These are phyloP conservation scores for Magnusiomyces sp. DNA, from an alignment of 1,139 yeast species.

Conservation along the genomic window DNA sequence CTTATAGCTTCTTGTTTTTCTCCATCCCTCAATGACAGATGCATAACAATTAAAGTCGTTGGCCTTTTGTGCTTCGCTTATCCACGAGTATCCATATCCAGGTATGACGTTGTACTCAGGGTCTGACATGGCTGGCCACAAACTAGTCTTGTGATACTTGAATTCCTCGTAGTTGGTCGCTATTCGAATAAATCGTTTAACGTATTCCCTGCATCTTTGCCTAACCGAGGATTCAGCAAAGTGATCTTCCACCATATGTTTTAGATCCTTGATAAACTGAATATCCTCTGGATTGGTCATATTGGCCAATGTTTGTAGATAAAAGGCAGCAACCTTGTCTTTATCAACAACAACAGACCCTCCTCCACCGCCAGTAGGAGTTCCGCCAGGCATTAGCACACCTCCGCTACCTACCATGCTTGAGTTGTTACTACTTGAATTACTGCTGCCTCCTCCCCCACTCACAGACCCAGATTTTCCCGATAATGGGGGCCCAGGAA, in stretches of 20 bases:
- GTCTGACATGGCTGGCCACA: slow-evolving; percentile 26
- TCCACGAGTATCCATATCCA: slow-evolving; percentile 32
- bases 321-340: slow-evolving; percentile 13
- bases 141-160: slow-evolving; percentile 25
- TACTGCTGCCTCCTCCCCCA: background rate
- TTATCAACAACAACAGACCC: slow-evolving; percentile 5
- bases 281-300: slow-evolving; percentile 23
- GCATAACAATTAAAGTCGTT: slow-evolving; percentile 25
- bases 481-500: slow-evolving; percentile 14
- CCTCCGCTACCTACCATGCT: background rate
- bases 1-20: slow-evolving; percentile 25
- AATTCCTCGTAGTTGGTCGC: slow-evolving; percentile 29
- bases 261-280: slow-evolving; percentile 29
- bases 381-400: too few species aligned
- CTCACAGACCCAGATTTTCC: slow-evolving; percentile 7
- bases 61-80: slow-evolving; percentile 22
- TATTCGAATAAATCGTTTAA: slow-evolving; percentile 28
- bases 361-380: background rate
- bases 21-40: slow-evolving; percentile 31
- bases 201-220: slow-evolving; percentile 27
- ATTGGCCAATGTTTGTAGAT: slow-evolving; percentile 8
- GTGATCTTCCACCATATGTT: slow-evolving; percentile 28
- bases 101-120: slow-evolving; percentile 22
- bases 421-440: background rate
- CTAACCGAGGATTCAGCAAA: slow-evolving; percentile 31